Percentiles rank a stretch among this genome's conserved stretches.
Conservation (phyloP, 352 stramenopile genomes). For the Phytophthora rubi region DNA sequence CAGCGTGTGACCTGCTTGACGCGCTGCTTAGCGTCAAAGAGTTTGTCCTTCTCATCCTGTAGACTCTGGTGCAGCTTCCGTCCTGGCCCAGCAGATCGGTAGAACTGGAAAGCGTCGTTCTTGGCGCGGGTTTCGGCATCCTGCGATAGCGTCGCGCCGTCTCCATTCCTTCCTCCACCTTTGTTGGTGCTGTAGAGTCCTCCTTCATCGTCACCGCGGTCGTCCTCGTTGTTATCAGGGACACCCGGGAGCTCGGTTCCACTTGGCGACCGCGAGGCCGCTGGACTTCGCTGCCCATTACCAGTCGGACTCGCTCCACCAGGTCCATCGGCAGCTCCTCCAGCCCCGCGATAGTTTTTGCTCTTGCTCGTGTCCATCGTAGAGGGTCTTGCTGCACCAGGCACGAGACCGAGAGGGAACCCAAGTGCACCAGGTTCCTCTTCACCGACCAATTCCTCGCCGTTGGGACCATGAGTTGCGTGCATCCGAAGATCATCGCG, state of each 20-base stretch:
- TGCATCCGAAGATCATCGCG: slow-evolving; percentile 48
- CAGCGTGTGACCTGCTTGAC: slow-evolving; percentile 73
- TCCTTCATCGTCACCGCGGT: slow-evolving; percentile 34
- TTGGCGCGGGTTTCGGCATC: slow-evolving; percentile 42
- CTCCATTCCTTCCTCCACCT: slow-evolving; percentile 3
- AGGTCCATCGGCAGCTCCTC: not conserved
- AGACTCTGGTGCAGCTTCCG: slow-evolving; percentile 67
- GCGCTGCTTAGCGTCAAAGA: slow-evolving; percentile 75
- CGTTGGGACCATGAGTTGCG: slow-evolving; percentile 15
- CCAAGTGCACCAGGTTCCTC: slow-evolving; percentile 59
- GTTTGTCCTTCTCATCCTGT: slow-evolving; percentile 76
- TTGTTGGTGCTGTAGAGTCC: slow-evolving; percentile 6
- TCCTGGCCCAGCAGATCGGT: slow-evolving; percentile 56
- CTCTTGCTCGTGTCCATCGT: slow-evolving; percentile 54
- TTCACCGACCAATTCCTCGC: slow-evolving; percentile 60
- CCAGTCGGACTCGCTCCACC: slow-evolving; percentile 9
- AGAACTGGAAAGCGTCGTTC: slow-evolving; percentile 79
- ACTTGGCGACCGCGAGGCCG: slow-evolving; percentile 31
- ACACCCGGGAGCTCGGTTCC: slow-evolving; percentile 23
- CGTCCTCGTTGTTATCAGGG: slow-evolving; percentile 36
- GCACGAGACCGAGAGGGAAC: slow-evolving; percentile 66
- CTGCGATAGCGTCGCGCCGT: slow-evolving; percentile 17
- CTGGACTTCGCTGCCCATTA: slow-evolving; percentile 48
- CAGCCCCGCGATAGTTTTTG: not conserved
- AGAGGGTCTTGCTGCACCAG: slow-evolving; percentile 59